These are phyloP conservation scores for Salix brachista DNA, from an alignment of 345 rosid species.

Conservation along the genomic window DNA sequence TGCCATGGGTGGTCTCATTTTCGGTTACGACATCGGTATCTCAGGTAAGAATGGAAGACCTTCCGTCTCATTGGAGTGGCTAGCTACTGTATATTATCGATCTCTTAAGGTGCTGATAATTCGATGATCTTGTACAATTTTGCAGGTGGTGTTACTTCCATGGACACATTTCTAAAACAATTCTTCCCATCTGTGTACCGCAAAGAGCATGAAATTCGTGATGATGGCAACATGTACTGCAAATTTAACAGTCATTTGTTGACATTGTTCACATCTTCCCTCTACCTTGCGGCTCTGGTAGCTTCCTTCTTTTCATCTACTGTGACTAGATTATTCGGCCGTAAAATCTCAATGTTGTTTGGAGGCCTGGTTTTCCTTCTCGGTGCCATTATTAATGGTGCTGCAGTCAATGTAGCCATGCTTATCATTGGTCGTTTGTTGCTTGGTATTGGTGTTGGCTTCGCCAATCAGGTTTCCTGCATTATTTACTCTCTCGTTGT, in stretches of 20 bases:
- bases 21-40: slow-evolving; percentile 78
- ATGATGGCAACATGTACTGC: slow-evolving; percentile 51
- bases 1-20: slow-evolving; percentile 77
- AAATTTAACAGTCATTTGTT: slow-evolving; percentile 57
- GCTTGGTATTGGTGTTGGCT: slow-evolving; percentile 48
- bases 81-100: not conserved
- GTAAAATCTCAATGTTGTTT: slow-evolving; percentile 32
- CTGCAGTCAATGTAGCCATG: slow-evolving; percentile 34
- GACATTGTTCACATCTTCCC: slow-evolving; percentile 74
- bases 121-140: not conserved
- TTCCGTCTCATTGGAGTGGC: not conserved
- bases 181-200: slow-evolving; percentile 55
- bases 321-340: slow-evolving; percentile 41
- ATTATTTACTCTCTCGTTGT: too few relatives aligned
- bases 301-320: slow-evolving; percentile 66
- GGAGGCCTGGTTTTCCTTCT: slow-evolving; percentile 33
- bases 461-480: slow-evolving; percentile 28
- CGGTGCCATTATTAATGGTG: slow-evolving; percentile 44
- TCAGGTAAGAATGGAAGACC: slow-evolving; percentile 38
- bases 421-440: slow-evolving; percentile 41
- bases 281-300: slow-evolving; percentile 61
- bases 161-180: slow-evolving; percentile 55
- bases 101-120: not conserved
- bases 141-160: slow-evolving; percentile 72
- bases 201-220: slow-evolving; percentile 19